Conservation (phyloP, 345 rosid genomes). For the Lagerstroemia speciosa region DNA sequence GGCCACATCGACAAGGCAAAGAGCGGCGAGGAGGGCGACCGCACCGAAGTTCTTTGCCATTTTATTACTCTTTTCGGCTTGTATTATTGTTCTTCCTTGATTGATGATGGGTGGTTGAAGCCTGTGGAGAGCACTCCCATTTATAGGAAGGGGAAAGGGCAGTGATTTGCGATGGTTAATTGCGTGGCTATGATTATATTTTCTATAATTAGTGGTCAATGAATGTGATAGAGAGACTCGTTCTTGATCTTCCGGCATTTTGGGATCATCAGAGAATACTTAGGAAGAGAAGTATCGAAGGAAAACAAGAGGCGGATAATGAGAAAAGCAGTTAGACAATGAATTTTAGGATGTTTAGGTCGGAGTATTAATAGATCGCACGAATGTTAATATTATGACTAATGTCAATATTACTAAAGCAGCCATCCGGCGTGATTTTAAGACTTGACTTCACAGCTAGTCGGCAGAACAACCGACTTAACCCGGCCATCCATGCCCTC, state of each 20-base stretch:
- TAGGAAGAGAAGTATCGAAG: too few relatives aligned
- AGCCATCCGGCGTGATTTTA: too few relatives aligned
- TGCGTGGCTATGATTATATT: neutral
- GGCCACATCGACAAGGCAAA: slow-evolving; percentile 8
- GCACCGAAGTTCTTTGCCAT: slow-evolving; percentile 7
- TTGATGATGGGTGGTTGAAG: neutral
- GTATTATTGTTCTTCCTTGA: neutral
- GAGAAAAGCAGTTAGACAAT: too few relatives aligned
- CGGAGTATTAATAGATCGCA: too few relatives aligned
- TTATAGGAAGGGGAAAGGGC: neutral
- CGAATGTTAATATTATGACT: too few relatives aligned
- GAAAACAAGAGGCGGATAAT: too few relatives aligned
- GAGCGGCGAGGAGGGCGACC: slow-evolving; percentile 8
- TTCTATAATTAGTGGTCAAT: neutral
- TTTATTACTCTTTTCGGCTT: neutral
- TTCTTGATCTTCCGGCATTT: neutral
- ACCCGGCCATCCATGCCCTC: too few relatives aligned
- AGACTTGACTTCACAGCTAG: too few relatives aligned
- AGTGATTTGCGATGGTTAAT: neutral
- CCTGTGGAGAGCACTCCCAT: neutral
- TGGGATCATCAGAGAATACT: too few relatives aligned
- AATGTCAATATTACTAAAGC: too few relatives aligned
- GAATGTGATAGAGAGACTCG: neutral
- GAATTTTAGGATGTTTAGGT: too few relatives aligned
- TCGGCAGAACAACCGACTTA: too few relatives aligned